Conservation (phyloP, 768 basidiomycete genomes). For the Exidia glandulosa region DNA sequence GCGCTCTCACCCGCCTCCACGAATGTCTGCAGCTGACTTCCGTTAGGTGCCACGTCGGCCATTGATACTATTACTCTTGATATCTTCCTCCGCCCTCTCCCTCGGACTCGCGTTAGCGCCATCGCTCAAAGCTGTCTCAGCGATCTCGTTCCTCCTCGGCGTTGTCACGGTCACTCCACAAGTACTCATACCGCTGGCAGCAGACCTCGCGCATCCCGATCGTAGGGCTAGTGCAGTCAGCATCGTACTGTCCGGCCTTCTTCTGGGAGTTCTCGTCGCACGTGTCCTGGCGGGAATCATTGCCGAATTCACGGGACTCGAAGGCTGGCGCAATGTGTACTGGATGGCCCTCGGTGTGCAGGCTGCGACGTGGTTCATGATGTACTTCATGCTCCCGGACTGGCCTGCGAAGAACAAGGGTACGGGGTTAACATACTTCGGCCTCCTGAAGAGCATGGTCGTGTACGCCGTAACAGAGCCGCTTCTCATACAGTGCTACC, state of each 20-base stretch:
- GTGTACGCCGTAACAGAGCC: conserved; percentile 72
- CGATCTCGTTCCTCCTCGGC: conserved; percentile 61
- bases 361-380: conserved; percentile 39
- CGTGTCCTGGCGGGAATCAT: conserved; percentile 69
- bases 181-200: conserved; percentile 56
- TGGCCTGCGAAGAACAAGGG: conserved; percentile 63
- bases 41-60: conserved; percentile 42
- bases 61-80: conserved; percentile 50
- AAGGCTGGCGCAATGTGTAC: conserved; percentile 67
- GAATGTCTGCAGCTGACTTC: too few species aligned
- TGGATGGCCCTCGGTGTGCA: conserved; percentile 70
- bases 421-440: conserved; percentile 45
- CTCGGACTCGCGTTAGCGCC: conserved; percentile 61
- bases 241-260: conserved; percentile 35
- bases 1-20: too few species aligned
- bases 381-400: conserved; percentile 66
- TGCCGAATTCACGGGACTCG: conserved; percentile 44
- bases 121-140: conserved; percentile 49
- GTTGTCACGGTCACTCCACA: conserved; percentile 47
- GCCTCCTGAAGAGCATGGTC: conserved; percentile 63
- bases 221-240: conserved; percentile 66
- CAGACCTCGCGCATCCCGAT: conserved; percentile 68
- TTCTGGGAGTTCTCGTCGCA: conserved; percentile 64
- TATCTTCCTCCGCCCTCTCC: conserved; percentile 44
- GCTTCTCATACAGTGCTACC: conserved; percentile 46